phyloP scores from a whole-genome alignment of 129 eudicot species.

The Escallonia herrerae region DNA sequence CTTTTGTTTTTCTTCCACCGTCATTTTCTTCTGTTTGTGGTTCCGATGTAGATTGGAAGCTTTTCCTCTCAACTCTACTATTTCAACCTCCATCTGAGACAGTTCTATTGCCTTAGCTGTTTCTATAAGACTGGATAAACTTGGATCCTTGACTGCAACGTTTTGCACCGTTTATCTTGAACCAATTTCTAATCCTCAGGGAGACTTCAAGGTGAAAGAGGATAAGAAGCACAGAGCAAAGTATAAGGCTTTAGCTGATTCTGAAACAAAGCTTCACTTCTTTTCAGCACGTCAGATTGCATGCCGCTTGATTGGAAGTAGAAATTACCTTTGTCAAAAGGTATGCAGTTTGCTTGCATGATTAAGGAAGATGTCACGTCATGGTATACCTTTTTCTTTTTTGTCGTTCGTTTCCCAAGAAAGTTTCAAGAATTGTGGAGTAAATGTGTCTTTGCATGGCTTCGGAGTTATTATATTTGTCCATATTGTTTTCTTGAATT shows the following conservation, averaged over 20 bases:
- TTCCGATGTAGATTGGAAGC: neutral
- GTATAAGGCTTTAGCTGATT: conserved; percentile 52
- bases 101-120: no score
- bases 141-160: no score
- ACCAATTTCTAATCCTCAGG: conserved; percentile 33
- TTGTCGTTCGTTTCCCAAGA: neutral
- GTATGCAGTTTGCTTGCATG: conserved; percentile 21
- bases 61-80: neutral
- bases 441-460: neutral
- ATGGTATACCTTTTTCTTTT: neutral
- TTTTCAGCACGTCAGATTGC: conserved; percentile 92
- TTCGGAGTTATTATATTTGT: no score
- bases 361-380: neutral
- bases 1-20: no score
- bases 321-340: conserved; percentile 95
- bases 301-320: conserved; percentile 89
- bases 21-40: no score
- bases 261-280: conserved; percentile 76
- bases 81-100: neutral
- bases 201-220: conserved; percentile 66
- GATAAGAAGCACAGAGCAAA: conserved; percentile 90
- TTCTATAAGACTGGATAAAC: no score
- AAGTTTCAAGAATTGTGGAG: neutral
- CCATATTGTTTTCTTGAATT: neutral
- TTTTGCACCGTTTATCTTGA: no score